Conservation (phyloP, 495 filamentous ascomycete genomes). For the Penicillium mononematosum region DNA sequence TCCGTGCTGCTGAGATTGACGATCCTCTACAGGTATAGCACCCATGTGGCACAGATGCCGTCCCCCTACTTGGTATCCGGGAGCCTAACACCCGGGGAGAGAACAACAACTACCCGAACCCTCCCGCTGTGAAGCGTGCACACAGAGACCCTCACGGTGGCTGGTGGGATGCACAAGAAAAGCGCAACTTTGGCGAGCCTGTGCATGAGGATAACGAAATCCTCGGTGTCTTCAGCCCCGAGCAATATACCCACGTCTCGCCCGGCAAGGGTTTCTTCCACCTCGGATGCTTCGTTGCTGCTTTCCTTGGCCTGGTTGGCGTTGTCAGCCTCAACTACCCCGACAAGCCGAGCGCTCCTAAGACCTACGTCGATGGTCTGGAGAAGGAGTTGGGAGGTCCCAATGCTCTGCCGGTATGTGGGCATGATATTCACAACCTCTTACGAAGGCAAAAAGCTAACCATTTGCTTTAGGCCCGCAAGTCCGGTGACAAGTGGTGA, state of each 20-base stretch:
- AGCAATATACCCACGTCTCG: constrained; percentile 84
- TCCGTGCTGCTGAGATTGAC: constrained; percentile 59
- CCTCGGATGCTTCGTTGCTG: constrained; percentile 69
- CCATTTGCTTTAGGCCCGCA: constrained; percentile 38
- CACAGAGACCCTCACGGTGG: constrained; percentile 89
- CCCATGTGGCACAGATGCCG: constrained; percentile 9
- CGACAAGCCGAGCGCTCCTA: constrained; percentile 75
- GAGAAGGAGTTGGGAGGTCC: constrained; percentile 82
- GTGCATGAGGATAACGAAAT: constrained; percentile 97
- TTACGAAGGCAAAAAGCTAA: constrained; percentile 3
- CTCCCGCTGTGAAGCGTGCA: constrained; percentile 75
- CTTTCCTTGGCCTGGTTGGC: constrained; percentile 67
- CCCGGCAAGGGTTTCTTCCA: constrained; percentile 70
- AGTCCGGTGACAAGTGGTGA: constrained; percentile 44
- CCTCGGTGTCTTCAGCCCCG: constrained; percentile 82
- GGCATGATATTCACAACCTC: neutral
- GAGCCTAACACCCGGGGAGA: constrained; percentile 37
- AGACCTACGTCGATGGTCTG: constrained; percentile 79
- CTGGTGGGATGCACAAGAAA: constrained; percentile 98
- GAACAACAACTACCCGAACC: constrained; percentile 94
- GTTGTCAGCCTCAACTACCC: constrained; percentile 74
- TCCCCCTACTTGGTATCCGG: neutral
- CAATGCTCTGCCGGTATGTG: constrained; percentile 43
- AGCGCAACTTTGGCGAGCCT: constrained; percentile 92
- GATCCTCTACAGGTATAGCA: constrained; percentile 73